Evolutionary conservation across 805 yeast species (phyloP), one percentile per base, ranked within the genome.

Genomic region (Citeromyces matritensis): DNA sequence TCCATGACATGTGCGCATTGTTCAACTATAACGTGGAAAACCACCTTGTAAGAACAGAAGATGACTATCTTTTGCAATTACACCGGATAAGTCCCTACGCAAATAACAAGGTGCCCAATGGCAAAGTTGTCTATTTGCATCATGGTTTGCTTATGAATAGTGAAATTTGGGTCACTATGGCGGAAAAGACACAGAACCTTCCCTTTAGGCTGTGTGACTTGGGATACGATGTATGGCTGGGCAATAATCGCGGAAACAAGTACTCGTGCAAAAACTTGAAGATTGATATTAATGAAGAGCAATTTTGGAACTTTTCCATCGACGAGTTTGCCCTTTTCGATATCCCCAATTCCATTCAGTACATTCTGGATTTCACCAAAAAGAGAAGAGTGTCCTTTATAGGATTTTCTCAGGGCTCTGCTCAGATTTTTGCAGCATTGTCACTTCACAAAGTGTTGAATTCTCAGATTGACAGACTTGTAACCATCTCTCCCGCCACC

Each of bases 191-290:
- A 27, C 55, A 53, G 34, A 65, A 66, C 39, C 55, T 88, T 27
- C 95, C 96, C 0, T 77, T 80, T 44, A 56, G 70, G 3, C 59
- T 86, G 17, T 74, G 73, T 34, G 86, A 85, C 33, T 49, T 71
- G 29, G 95, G 95, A 3, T 86, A 72, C 49, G 97, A 86, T 47
- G 95, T 88, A 7, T 86, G 95, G 95, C 57, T 86, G 39, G 96
- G 96, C 1, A 83, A 83, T 51, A 83, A 82, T 47, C 62, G 94
- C 33, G 94, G 94, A 9, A 88, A 86, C 54, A 88, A 86, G 57
- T 86, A 86, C 54, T 76, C 91, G 3, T 74, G 81, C 38, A 85
- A 85, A 43, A 94, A 85, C 49, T 40, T 72, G 25, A 40, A 49
- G 24, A 43, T 55, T 42, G 48, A 54, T 13, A 44, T 61, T 10